A percentile compares a stretch with the other conserved stretches of the same genome.
Conservation (phyloP, 495 filamentous ascomycete species). For the Xylaria flabelliformis region DNA sequence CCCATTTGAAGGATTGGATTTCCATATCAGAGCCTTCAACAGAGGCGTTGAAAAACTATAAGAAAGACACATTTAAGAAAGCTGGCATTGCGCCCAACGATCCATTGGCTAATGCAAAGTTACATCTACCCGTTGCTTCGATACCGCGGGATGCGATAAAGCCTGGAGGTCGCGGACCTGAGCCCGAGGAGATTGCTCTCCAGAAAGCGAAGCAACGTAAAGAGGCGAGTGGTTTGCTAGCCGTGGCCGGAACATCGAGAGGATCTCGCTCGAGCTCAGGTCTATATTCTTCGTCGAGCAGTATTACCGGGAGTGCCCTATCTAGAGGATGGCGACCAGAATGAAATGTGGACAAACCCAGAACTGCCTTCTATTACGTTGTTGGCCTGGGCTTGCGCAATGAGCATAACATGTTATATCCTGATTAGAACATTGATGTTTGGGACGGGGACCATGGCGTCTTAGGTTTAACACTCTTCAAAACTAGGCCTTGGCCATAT, state of each 20-base stretch:
- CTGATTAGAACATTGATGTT: not conserved
- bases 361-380: no score
- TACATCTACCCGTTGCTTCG: conserved; percentile 46
- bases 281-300: conserved; percentile 34
- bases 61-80: conserved; percentile 44
- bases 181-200: conserved; percentile 44
- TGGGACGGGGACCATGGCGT: not conserved
- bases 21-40: conserved; percentile 49
- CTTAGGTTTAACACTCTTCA: not conserved
- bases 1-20: conserved; percentile 50
- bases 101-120: conserved; percentile 38
- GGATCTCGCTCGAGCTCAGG: conserved; percentile 31
- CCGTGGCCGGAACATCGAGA: conserved; percentile 13
- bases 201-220: conserved; percentile 36
- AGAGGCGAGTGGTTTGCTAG: conserved; percentile 24
- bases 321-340: conserved; percentile 5
- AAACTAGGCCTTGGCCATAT: not conserved
- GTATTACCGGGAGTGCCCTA: conserved; percentile 17
- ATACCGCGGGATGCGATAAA: conserved; percentile 46
- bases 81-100: conserved; percentile 43
- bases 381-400: no score
- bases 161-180: conserved; percentile 36
- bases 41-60: conserved; percentile 48
- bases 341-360: not conserved
- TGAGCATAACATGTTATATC: no score